Evolutionary conservation across 768 basidiomycete genomes (phyloP), one percentile per base, ranked within the genome.

Genomic region (Collybia mongolica): DNA sequence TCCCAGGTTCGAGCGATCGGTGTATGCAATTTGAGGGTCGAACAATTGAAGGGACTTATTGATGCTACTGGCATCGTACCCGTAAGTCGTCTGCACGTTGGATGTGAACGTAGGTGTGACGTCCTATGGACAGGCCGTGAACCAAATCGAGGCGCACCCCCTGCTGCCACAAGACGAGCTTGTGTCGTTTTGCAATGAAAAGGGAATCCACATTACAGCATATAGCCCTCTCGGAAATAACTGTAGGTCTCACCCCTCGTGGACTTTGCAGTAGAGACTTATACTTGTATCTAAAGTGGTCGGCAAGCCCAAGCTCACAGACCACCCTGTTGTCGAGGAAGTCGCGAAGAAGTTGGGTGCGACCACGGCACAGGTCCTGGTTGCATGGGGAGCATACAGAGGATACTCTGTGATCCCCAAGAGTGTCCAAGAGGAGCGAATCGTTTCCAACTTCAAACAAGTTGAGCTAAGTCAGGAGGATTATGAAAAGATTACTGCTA

Each of bases 361-460:
- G 4, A 85, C 86, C 1, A 72, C 89, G 2, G 92, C 90, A 0
- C 89, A 94, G 65, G 86, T 94, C 32, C 75, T 94, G 48, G 70
- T 96, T 53, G 88, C 90, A 0, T 95, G 90, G 90, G 86, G 82
- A 11, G 79, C 69, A 32, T 64, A 83, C 57, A 79, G 90, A 37
- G 92, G 90, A 11, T 86, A 83, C 66, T 84, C 83, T 7, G 86
- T 93, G 54, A 90, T 93, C 59, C 92, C 92, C 15, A 93, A 94
- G 77, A 84, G 82, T 48, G 88, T 91, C 22, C 74, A 84, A 50
- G 74, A 85, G 60, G 80, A 72, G 3, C 86, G 88, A 36, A 86
- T 91, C 68, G 63, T 74, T 46, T 84, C 83, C 53, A 92, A 93
- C 74, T 90, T 90, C 73, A 65, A 88, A 70, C 84, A 91, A 61